phyloP scores from a whole-genome alignment of 345 rosid genomes.

The Raphanus raphanistrum region DNA sequence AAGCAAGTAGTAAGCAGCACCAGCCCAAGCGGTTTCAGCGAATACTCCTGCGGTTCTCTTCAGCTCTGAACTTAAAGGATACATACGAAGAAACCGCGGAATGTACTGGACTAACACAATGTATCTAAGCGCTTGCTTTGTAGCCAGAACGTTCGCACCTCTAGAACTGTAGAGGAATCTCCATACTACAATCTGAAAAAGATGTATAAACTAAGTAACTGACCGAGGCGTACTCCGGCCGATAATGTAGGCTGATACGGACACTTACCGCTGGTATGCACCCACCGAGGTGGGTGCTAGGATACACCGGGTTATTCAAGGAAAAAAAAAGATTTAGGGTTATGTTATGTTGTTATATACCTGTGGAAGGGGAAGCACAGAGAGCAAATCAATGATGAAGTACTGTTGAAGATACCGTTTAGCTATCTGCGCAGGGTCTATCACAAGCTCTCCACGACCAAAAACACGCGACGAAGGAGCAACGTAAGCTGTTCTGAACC shows the following conservation, averaged over 20 bases:
- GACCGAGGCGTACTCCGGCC: no score
- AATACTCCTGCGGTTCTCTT: conserved; percentile 94
- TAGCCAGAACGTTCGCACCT: conserved; percentile 73
- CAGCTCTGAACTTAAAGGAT: conserved; percentile 77
- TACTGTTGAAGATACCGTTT: conserved; percentile 72
- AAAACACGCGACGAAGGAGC: conserved; percentile 98
- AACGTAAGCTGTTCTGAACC: conserved; percentile 94
- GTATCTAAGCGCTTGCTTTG: conserved; percentile 75
- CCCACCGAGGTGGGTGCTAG: no score
- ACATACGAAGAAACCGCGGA: conserved; percentile 70
- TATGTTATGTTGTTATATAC: conserved; percentile 39
- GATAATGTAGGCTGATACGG: no score
- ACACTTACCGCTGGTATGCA: no score
- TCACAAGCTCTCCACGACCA: conserved; percentile 96
- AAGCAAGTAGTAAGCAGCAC: conserved; percentile 91
- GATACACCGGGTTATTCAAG: no score
- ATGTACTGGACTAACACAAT: conserved; percentile 74
- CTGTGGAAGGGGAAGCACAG: conserved; percentile 93
- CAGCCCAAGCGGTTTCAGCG: conserved; percentile 98
- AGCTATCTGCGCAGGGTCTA: conserved; percentile 84
- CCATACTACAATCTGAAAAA: conserved; percentile 84
- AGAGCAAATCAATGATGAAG: conserved; percentile 81
- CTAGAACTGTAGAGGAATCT: conserved; percentile 63
- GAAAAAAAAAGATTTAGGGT: not conserved
- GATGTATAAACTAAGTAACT: not conserved